These are phyloP conservation scores for Chlorella sp. DNA, from an alignment of 139 green algal species.

Conservation along the genomic window DNA sequence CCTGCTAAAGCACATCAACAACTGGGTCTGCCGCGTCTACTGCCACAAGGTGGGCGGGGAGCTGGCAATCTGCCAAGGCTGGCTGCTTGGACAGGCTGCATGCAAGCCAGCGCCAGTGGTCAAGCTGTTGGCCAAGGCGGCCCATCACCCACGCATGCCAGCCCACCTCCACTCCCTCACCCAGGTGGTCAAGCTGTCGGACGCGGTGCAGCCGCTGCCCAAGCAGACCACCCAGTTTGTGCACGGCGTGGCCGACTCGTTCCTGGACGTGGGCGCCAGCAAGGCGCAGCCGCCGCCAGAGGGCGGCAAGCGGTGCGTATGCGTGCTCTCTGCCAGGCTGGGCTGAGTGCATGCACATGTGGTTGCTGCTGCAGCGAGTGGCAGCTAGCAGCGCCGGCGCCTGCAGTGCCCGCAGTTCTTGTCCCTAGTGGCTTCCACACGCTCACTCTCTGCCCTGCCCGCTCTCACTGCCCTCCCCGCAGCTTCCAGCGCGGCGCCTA, in stretches of 20 bases:
- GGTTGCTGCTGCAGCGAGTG: background rate
- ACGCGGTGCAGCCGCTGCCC: constrained; percentile 95
- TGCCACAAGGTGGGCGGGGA: constrained; percentile 83
- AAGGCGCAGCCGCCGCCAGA: constrained; percentile 45
- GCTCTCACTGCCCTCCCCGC: background rate
- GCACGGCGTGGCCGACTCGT: constrained; percentile 92
- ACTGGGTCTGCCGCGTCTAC: constrained; percentile 77
- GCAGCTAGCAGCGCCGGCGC: background rate
- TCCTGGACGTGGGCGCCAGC: constrained; percentile 81
- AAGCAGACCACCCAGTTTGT: constrained; percentile 91
- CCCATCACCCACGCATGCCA: too few relatives aligned
- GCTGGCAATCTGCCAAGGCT: too few relatives aligned
- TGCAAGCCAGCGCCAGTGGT: too few relatives aligned
- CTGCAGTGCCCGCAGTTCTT: background rate
- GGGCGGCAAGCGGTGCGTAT: constrained; percentile 23
- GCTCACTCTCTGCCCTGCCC: background rate
- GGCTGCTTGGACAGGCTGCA: too few relatives aligned
- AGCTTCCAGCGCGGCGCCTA: constrained; percentile 81
- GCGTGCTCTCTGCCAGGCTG: background rate
- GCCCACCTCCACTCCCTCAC: too few relatives aligned
- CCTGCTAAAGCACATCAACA: constrained; percentile 82
- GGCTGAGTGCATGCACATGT: background rate
- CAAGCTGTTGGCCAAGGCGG: too few relatives aligned
- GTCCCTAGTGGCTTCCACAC: background rate
- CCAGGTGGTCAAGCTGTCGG: constrained; percentile 92